Evolutionary conservation across 495 filamentous ascomycete species (phyloP).

Genomic region (Penicillium dipodomyicola): DNA sequence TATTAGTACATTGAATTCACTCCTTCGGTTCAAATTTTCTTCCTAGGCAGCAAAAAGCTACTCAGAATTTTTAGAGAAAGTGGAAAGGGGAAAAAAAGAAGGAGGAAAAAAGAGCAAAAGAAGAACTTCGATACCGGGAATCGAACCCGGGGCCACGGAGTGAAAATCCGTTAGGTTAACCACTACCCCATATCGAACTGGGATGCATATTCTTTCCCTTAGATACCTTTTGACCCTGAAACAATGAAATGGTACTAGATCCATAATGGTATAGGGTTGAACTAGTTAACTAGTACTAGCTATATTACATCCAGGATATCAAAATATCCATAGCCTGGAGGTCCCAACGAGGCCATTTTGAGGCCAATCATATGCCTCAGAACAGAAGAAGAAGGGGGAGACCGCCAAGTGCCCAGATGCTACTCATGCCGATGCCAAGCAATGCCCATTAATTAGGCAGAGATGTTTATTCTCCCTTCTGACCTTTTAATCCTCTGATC

Average conservation of each 20-base stretch:
- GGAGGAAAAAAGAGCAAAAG: neutral
- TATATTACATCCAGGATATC: neutral
- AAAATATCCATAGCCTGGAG: too few relatives aligned
- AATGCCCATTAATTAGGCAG: constrained; percentile 2
- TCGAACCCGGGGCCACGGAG: constrained; percentile 4
- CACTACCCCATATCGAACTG: constrained; percentile 7
- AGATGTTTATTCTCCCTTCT: neutral
- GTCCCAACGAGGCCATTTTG: neutral
- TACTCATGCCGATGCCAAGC: neutral
- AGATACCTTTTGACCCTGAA: neutral
- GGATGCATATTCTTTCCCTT: too few relatives aligned
- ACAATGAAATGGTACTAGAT: too few relatives aligned
- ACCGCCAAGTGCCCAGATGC: too few relatives aligned
- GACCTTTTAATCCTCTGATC: neutral
- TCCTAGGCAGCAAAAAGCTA: neutral
- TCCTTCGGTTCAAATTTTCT: neutral
- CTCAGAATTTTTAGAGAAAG: too few relatives aligned
- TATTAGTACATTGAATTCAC: constrained; percentile 12
- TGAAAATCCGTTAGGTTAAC: constrained; percentile 5
- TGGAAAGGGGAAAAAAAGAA: too few relatives aligned
- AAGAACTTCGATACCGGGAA: constrained; percentile 5
- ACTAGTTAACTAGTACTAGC: too few relatives aligned
- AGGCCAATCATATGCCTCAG: neutral
- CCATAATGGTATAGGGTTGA: too few relatives aligned
- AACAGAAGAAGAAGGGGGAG: neutral